Conservation (phyloP, 495 filamentous ascomycete genomes). For the Cudoniella acicularis region DNA sequence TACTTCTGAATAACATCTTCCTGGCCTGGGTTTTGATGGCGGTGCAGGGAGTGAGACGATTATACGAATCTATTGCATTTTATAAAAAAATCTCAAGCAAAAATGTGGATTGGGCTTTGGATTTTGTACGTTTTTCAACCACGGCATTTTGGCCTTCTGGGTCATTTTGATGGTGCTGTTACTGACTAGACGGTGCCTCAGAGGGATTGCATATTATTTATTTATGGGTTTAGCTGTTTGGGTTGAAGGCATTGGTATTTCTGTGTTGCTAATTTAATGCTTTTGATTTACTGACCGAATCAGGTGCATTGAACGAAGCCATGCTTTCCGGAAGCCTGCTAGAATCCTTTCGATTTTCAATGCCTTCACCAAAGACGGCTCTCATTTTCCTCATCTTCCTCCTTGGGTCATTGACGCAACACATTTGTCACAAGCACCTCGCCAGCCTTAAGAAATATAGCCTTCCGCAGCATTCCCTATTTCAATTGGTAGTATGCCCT, state of each 20-base stretch:
- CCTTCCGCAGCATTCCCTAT: conserved; percentile 63
- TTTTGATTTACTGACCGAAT: background rate
- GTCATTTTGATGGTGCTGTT: background rate
- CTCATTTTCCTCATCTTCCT: conserved; percentile 65
- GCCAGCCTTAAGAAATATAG: conserved; percentile 79
- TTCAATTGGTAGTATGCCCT: conserved; percentile 70
- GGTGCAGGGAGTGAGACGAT: conserved; percentile 67
- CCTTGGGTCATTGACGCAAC: conserved; percentile 70
- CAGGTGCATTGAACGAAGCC: conserved; percentile 9
- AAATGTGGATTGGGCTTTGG: conserved; percentile 84
- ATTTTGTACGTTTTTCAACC: conserved; percentile 44
- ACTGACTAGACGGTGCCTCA: background rate
- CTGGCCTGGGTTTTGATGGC: conserved; percentile 67
- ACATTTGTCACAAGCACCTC: conserved; percentile 78
- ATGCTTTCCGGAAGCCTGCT: background rate
- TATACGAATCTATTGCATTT: conserved; percentile 68
- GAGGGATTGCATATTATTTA: conserved; percentile 73
- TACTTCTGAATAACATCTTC: conserved; percentile 62
- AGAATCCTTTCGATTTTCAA: conserved; percentile 29
- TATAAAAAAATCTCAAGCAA: conserved; percentile 57
- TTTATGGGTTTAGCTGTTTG: conserved; percentile 69
- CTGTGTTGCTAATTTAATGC: background rate
- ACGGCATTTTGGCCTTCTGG: too few relatives aligned
- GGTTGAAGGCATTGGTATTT: conserved; percentile 78
- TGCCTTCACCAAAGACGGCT: conserved; percentile 50